Percentiles rank a stretch among this genome's conserved stretches.
Conservation (phyloP, 768 basidiomycete species). For the Leccinum truebloodii region DNA sequence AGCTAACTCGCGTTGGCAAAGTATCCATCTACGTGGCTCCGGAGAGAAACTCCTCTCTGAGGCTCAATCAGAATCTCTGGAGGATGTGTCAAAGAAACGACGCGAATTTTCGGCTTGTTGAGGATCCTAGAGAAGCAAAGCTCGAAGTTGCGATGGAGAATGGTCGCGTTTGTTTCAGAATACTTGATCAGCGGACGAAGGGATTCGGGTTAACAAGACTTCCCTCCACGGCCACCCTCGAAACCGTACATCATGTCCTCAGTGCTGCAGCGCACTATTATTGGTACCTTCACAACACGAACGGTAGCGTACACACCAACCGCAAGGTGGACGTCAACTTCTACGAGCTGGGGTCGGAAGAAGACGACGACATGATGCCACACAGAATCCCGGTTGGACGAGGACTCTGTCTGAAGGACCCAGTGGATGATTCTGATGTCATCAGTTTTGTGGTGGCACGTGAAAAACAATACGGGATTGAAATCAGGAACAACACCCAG, state of each 20-base stretch:
- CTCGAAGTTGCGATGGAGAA: not conserved
- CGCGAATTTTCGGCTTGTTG: not conserved
- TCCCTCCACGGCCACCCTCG: not conserved
- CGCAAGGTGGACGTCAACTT: slow-evolving; percentile 16
- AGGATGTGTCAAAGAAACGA: not conserved
- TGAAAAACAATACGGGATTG: too few species aligned
- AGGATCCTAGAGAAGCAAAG: not conserved
- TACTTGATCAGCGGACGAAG: slow-evolving; percentile 1
- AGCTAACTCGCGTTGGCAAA: not conserved
- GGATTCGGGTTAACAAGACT: slow-evolving; percentile 4
- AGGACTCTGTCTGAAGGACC: too few species aligned
- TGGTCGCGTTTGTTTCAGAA: not conserved
- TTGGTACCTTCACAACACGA: slow-evolving; percentile 22
- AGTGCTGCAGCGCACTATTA: slow-evolving; percentile 19
- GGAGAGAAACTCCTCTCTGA: not conserved
- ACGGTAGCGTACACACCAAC: not conserved
- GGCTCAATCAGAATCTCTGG: not conserved
- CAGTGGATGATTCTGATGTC: too few species aligned
- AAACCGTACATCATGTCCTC: slow-evolving; percentile 4
- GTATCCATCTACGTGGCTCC: slow-evolving; percentile 1
- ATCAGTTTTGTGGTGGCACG: too few species aligned
- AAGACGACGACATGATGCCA: not conserved
- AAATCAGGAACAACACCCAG: slow-evolving; percentile 36
- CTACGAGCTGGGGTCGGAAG: not conserved
- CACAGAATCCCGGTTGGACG: not conserved